Percentiles rank a stretch among this genome's conserved stretches.
phyloP scores from a whole-genome alignment of 75 land plant genomes.

The Isoetes taiwanensis region DNA sequence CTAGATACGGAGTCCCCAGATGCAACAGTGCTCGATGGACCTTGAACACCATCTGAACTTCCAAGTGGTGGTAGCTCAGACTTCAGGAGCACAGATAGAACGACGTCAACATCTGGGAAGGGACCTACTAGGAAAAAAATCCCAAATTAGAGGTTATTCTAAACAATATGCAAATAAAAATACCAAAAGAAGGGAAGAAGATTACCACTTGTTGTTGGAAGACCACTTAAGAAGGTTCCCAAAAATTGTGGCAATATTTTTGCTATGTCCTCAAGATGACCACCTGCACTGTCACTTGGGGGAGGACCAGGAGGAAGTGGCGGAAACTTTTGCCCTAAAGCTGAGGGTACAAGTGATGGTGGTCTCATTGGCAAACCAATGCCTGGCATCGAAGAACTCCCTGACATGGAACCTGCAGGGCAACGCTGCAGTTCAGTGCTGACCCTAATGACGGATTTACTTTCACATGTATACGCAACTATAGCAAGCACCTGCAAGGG shows the following conservation, averaged over 20 bases:
- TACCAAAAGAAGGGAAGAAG: not conserved
- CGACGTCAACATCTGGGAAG: constrained; percentile 64
- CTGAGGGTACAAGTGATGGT: constrained; percentile 5
- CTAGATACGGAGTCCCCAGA: constrained; percentile 26
- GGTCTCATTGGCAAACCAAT: constrained; percentile 12
- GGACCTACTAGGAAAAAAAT: constrained; percentile 43
- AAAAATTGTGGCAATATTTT: constrained; percentile 19
- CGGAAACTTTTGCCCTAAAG: not conserved
- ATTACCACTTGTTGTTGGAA: constrained; percentile 24
- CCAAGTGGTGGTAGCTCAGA: constrained; percentile 19
- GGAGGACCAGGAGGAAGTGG: constrained; percentile 17
- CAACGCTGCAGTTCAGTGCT: not conserved
- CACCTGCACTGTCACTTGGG: constrained; percentile 6
- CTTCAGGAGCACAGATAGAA: constrained; percentile 54
- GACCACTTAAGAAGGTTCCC: constrained; percentile 18
- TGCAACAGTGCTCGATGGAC: not conserved
- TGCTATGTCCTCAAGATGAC: constrained; percentile 16
- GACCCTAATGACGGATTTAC: not conserved
- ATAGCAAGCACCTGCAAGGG: not conserved
- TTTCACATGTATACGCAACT: not conserved
- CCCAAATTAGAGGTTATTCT: not conserved
- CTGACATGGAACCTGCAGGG: constrained; percentile 3
- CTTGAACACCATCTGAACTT: not conserved
- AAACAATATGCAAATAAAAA: not conserved
- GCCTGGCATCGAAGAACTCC: constrained; percentile 13